Conservation (phyloP, 306 rosid genomes). For the cucumber (Cucumis sativus) region DNA sequence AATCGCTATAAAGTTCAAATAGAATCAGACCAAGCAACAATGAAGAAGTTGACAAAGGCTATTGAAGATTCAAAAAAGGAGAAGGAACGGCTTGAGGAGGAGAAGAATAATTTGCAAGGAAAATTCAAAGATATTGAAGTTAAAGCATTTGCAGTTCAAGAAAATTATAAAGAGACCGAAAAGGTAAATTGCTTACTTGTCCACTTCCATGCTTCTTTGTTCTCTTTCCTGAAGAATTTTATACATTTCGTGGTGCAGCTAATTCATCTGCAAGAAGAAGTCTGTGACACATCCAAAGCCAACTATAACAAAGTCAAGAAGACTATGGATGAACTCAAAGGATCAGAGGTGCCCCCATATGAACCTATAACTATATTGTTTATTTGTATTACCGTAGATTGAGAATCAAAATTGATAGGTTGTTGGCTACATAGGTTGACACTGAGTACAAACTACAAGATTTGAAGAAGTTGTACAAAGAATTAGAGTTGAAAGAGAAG, state of each 20-base stretch:
- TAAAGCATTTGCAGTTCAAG: conserved; percentile 75
- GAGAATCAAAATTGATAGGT: neutral
- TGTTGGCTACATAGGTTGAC: conserved; percentile 49
- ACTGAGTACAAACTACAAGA: conserved; percentile 80
- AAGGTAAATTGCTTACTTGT: conserved; percentile 35
- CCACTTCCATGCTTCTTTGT: neutral
- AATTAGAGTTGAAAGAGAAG: conserved; percentile 64
- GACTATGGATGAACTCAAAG: conserved; percentile 58
- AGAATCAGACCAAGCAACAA: conserved; percentile 72
- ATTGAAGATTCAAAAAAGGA: conserved; percentile 75
- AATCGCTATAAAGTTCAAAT: conserved; percentile 86
- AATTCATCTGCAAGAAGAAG: conserved; percentile 53
- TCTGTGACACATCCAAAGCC: conserved; percentile 50
- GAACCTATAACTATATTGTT: neutral
- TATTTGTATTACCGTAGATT: neutral
- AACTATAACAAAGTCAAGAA: conserved; percentile 56
- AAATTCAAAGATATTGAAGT: conserved; percentile 68
- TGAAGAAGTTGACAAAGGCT: conserved; percentile 66
- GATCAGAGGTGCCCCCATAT: conserved; percentile 57
- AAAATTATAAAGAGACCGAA: conserved; percentile 47
- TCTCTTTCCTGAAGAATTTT: neutral
- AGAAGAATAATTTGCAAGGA: conserved; percentile 43
- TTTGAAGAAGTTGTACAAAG: conserved; percentile 61
- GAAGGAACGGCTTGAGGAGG: conserved; percentile 52
- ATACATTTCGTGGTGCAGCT: conserved; percentile 31